Base-by-base conservation (phyloP, 225 moss, liverwort and hornwort genomes). In the Bryoerythrophyllum caledonicum region DNA sequence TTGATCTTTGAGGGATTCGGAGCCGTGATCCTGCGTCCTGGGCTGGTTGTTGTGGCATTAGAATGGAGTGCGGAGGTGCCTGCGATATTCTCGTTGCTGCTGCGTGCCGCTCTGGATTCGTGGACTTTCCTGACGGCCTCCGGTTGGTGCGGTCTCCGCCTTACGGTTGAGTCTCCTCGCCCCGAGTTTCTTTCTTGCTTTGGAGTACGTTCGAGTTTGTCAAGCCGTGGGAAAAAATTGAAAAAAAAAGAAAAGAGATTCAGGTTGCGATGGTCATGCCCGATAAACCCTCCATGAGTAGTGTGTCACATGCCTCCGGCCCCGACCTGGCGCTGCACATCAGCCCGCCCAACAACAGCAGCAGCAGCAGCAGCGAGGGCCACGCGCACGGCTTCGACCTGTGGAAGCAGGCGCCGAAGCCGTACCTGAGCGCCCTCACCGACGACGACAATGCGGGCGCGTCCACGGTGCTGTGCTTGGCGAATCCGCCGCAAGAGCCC, bases 311-410 rank as follows among this genome's bases (percentile, higher is more conserved):
- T 44, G 76, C 58, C 25, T 65, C 56, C 40, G 87, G 90, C 73
- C 93, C 90, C 63, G 91, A 96, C 81, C 85, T 96, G 69, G 90
- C 96, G 30, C 87, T 96, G 43, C 96, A 96, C 64, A 93, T 96
- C 82, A 89, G 93, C 85, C 93, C 93, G 74, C 96, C 96, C 12
- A 91, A 89, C 79, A 89, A 17, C 48, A 49, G 48, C 48, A 46
- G 44, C 44, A 44, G 32, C 32, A 5, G 81, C 78, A 84, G 81
- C 82, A 67, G 71, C 49, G 84, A 59, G 20, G 71, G 67, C 26
- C 91, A 96, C 81, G 89, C 89, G 66, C 91, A 84, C 79, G 96
- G 93, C 74, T 96, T 96, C 72, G 93, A 96, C 85, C 79, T 93
- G 67, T 92, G 93, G 93, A 93, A 90, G 51, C 88, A 83, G 77